phyloP scores from a whole-genome alignment of 441 rosid species.

The Aquilaria agallochum region DNA sequence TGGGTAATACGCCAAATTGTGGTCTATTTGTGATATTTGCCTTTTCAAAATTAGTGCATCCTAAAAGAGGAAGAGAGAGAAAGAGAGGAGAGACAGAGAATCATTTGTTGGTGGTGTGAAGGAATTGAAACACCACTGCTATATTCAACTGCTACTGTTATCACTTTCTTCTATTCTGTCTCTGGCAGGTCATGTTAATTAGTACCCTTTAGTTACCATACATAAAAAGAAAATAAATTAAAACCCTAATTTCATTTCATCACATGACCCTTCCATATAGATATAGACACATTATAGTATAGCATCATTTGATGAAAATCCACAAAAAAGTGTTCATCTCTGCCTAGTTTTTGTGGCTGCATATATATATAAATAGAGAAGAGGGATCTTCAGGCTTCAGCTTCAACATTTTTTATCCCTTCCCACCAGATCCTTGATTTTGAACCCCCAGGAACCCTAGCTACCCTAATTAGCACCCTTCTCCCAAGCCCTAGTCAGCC shows the following conservation, averaged over 20 bases:
- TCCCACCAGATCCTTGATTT: constrained; percentile 1
- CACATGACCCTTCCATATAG: too few relatives aligned
- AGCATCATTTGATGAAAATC: not conserved
- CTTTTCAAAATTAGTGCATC: too few relatives aligned
- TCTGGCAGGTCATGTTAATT: constrained; percentile 11
- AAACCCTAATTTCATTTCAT: not conserved
- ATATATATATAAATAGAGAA: constrained; percentile 2
- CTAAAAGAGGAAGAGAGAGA: too few relatives aligned
- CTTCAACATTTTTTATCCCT: not conserved
- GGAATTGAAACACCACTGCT: constrained; percentile 4
- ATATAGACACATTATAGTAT: not conserved
- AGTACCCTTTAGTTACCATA: not conserved
- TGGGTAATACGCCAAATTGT: too few relatives aligned
- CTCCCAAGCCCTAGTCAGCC: not conserved
- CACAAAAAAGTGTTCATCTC: not conserved
- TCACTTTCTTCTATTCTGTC: constrained; percentile 8
- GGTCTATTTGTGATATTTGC: too few relatives aligned
- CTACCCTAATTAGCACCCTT: not conserved
- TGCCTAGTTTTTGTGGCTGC: not conserved
- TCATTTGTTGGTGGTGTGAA: not conserved
- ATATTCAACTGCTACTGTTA: constrained; percentile 7
- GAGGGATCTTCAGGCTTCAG: too few relatives aligned
- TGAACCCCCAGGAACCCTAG: constrained; percentile 3
- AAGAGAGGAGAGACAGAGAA: too few relatives aligned
- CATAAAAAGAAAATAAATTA: not conserved